These are phyloP conservation scores for Suillus discolor DNA, from an alignment of 768 basidiomycete genomes.

Conservation along the genomic window DNA sequence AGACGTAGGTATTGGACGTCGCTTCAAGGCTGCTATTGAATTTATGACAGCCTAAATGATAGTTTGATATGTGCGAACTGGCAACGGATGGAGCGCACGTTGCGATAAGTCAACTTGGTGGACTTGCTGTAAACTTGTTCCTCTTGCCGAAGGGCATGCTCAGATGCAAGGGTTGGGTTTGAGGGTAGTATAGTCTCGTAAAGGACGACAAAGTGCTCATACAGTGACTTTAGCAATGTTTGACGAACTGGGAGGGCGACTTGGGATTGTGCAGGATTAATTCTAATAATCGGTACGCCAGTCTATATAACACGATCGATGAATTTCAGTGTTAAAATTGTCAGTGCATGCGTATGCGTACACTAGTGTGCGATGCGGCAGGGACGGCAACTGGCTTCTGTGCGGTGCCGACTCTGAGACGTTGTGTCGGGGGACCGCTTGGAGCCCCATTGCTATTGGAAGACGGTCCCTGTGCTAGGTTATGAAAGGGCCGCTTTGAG, in stretches of 20 bases:
- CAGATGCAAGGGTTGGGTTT: constrained; percentile 65
- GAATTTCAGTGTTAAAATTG: neutral
- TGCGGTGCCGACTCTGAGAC: constrained; percentile 54
- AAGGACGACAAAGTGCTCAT: constrained; percentile 70
- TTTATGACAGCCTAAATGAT: constrained; percentile 50
- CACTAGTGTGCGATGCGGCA: constrained; percentile 37
- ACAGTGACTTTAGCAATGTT: constrained; percentile 76
- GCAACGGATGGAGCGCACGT: constrained; percentile 47
- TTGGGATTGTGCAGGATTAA: constrained; percentile 68
- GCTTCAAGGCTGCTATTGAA: constrained; percentile 53
- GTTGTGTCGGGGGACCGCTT: constrained; percentile 62
- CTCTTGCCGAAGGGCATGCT: constrained; percentile 84
- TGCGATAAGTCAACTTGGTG: constrained; percentile 80
- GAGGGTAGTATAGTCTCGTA: constrained; percentile 58
- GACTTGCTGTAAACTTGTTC: constrained; percentile 75
- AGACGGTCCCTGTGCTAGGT: constrained; percentile 30
- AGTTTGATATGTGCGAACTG: constrained; percentile 15
- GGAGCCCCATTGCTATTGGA: constrained; percentile 16
- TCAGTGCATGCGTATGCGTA: constrained; percentile 26
- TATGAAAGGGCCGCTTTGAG: constrained; percentile 50
- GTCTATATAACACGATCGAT: constrained; percentile 35
- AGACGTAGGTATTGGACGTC: constrained; percentile 55
- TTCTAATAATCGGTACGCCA: constrained; percentile 65
- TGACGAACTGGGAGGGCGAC: constrained; percentile 73
- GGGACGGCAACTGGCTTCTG: constrained; percentile 47